These are phyloP conservation scores for Pseudogymnoascus sp. DNA, from an alignment of 2,329 filamentous ascomycete species.

Conservation along the genomic window DNA sequence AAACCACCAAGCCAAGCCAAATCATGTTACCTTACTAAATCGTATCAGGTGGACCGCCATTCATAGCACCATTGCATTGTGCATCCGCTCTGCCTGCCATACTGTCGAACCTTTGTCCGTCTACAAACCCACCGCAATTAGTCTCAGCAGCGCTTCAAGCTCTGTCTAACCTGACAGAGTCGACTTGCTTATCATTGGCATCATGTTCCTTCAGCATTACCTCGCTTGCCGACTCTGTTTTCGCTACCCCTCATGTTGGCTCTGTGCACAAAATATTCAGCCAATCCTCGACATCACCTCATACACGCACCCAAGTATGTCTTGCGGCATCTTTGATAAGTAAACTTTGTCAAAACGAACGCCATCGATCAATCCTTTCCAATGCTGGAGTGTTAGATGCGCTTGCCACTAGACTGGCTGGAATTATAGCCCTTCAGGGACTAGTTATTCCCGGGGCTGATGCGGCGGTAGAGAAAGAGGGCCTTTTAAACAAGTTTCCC, in stretches of 20 bases:
- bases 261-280: constrained; percentile 58
- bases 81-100: constrained; percentile 61
- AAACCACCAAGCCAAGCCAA: not conserved
- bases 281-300: constrained; percentile 42
- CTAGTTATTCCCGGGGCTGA: constrained; percentile 60
- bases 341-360: constrained; percentile 56
- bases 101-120: constrained; percentile 59
- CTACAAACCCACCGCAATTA: constrained; percentile 54
- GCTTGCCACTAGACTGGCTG: constrained; percentile 64
- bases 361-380: constrained; percentile 62
- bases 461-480: constrained; percentile 39
- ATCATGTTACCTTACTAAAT: not conserved
- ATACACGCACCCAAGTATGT: constrained; percentile 51
- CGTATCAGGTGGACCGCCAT: constrained; percentile 63
- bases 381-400: constrained; percentile 68
- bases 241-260: constrained; percentile 51
- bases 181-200: constrained; percentile 42
- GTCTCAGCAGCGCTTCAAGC: constrained; percentile 66
- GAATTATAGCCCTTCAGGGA: constrained; percentile 58
- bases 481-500: constrained; percentile 49
- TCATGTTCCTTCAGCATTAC: constrained; percentile 39
- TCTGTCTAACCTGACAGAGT: constrained; percentile 61
- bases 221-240: constrained; percentile 55
- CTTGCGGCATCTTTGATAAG: constrained; percentile 49
- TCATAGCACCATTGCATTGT: constrained; percentile 64